Conservation (phyloP, 495 filamentous ascomycete species). For the Xylaria venustula region DNA sequence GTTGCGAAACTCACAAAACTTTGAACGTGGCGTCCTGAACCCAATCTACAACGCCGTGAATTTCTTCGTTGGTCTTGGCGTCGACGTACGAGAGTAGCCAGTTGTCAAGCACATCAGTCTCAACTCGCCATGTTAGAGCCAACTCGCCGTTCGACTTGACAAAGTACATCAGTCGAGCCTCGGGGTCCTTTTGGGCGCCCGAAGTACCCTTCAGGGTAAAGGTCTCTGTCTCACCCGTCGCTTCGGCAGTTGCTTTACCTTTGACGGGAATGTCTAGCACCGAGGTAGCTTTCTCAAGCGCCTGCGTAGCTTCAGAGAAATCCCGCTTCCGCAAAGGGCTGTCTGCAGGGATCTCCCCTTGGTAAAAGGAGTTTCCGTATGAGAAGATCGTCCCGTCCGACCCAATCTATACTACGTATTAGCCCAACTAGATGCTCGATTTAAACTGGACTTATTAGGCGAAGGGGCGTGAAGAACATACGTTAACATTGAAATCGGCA, state of each 20-base stretch:
- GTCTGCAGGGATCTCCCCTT: constrained; percentile 32
- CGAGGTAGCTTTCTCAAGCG: constrained; percentile 33
- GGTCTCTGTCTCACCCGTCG: constrained; percentile 27
- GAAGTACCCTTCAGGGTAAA: constrained; percentile 38
- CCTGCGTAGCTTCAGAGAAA: constrained; percentile 32
- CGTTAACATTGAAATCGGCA: constrained; percentile 56
- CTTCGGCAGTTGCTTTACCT: constrained; percentile 33
- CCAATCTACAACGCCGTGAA: constrained; percentile 48
- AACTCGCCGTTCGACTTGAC: constrained; percentile 39
- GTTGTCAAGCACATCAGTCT: constrained; percentile 49
- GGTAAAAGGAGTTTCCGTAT: constrained; percentile 43
- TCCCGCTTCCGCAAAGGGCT: constrained; percentile 34
- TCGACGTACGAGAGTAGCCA: constrained; percentile 53
- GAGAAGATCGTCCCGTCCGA: constrained; percentile 42
- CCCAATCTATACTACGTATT: constrained; percentile 29
- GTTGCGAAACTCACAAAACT: constrained; percentile 34
- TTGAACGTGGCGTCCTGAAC: constrained; percentile 46
- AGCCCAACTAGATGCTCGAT: constrained; percentile 8
- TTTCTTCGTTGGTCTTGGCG: constrained; percentile 35
- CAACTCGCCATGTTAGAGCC: constrained; percentile 47
- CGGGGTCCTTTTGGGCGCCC: constrained; percentile 41
- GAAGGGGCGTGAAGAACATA: constrained; percentile 22
- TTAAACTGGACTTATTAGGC: background rate
- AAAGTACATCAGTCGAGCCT: constrained; percentile 46
- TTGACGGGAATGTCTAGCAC: constrained; percentile 35